Percentiles rank a stretch among this genome's conserved stretches.
Evolutionary conservation across 148 eudicot species (phyloP).

Genomic region (Suaeda aralocaspica): DNA sequence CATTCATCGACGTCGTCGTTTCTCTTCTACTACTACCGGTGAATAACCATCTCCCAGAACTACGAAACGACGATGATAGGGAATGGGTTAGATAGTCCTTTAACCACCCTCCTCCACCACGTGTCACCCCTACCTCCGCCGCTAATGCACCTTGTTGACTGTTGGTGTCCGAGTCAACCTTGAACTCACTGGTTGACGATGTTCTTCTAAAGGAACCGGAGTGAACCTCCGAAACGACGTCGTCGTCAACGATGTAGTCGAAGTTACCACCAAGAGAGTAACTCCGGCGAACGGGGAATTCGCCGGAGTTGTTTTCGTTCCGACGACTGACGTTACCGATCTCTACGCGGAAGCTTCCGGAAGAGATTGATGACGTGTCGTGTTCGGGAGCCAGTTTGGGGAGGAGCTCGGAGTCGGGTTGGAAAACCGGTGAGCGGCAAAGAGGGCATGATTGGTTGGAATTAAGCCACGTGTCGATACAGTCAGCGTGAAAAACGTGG

Average conservation of each 20-base stretch:
- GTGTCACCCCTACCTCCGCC: conserved; percentile 27
- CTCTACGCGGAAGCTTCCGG: conserved; percentile 67
- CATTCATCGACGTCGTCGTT: not conserved
- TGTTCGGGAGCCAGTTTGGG: not conserved
- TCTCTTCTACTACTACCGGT: conserved; percentile 66
- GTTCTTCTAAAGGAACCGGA: conserved; percentile 24
- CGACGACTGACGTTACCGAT: conserved; percentile 68
- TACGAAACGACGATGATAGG: conserved; percentile 56
- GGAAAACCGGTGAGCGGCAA: conserved; percentile 62
- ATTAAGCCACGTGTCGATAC: conserved; percentile 81
- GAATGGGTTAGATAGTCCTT: conserved; percentile 64
- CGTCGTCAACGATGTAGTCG: conserved; percentile 60
- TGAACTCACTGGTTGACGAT: conserved; percentile 31
- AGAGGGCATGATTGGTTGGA: conserved; percentile 74
- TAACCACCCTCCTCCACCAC: conserved; percentile 51
- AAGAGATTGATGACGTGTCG: not conserved
- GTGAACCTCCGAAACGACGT: conserved; percentile 39
- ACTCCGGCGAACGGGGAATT: conserved; percentile 29
- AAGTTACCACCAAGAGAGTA: conserved; percentile 72
- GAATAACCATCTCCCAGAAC: conserved; percentile 72
- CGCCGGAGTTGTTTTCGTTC: conserved; percentile 23
- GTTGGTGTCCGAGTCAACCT: conserved; percentile 4
- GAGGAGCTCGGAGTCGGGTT: conserved; percentile 38
- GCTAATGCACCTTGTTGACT: not conserved
- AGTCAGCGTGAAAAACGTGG: conserved; percentile 75